Evolutionary conservation across 306 rosid species (phyloP), one percentile per base, ranked within the genome.

Genomic region (Cyclanthera cordifolia): DNA sequence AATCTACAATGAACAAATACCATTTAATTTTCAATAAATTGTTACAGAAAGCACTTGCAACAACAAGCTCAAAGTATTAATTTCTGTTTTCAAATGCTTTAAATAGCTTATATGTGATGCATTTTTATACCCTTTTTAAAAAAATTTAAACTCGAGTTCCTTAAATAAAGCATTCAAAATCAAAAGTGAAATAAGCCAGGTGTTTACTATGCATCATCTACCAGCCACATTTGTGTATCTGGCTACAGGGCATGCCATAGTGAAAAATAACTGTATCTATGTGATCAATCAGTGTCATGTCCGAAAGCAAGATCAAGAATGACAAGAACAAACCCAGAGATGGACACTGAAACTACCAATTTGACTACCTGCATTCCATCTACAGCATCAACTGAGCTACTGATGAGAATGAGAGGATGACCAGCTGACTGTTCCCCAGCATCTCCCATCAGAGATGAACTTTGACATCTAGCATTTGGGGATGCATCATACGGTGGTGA

Each of bases 351-450:
- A 43, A 50, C 32, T 6, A 47, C 53, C 63, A 66, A 61, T 45
- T 53, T 19, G n/a, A 59, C 50, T 82, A 93, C 99, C 96, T 93
- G 96, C 75, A 85, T 90, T 71, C 83, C 91, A 71, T 87, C 88
- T 80, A 82, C 59, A 34, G 63, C 71, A 80, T 82, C 79, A 68
- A 86, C 76, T 73, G 96, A 85, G 77, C 82, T 78, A 39, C 82
- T 78, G 79, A 83, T 76, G 64, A 79, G 72, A 32, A 83, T 76
- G 64, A 79, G 72, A 32, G 91, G 84, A 79, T 61, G 84, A 68
- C 78, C 73, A 21, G 85, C 91, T 77, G 84, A 73, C 56, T 77
- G 94, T 70, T 75, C 83, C 69, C 73, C 90, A 23, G 81, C 86
- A 72, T 84, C 91, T 69, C 87, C 87, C 46, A 78, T 28, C 81